A percentile compares a stretch with the other conserved stretches of the same genome.
These are phyloP conservation scores for Aspergillus arachidicola DNA, from an alignment of 2,329 filamentous ascomycete species.

Conservation along the genomic window DNA sequence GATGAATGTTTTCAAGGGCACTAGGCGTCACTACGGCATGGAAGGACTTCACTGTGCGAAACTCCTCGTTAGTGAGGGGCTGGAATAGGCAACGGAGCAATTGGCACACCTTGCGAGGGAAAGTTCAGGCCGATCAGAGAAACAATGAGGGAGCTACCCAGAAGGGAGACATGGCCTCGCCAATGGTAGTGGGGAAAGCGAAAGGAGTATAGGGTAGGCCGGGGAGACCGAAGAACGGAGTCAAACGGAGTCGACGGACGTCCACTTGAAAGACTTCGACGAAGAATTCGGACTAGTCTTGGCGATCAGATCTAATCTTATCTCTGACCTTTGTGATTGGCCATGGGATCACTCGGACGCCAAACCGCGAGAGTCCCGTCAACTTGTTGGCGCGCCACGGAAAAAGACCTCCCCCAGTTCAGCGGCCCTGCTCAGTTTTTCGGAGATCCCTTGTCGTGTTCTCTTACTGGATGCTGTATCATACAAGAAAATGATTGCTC, in stretches of 20 bases:
- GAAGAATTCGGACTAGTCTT: conserved; percentile 26
- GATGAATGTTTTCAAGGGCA: conserved; percentile 5
- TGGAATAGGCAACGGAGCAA: background rate
- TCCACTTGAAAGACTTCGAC: background rate
- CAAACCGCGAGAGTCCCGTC: background rate
- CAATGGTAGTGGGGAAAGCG: conserved; percentile 14
- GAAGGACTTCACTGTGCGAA: conserved; percentile 9
- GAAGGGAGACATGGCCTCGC: conserved; percentile 10
- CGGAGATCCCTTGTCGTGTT: conserved; percentile 3
- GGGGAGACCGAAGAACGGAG: background rate
- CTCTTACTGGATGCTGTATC: background rate
- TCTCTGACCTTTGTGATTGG: conserved; percentile 35
- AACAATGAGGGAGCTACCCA: background rate
- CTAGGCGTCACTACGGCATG: conserved; percentile 13
- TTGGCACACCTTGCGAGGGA: background rate
- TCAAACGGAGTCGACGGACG: conserved; percentile 1
- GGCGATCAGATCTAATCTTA: conserved; percentile 46
- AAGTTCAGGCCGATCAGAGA: background rate
- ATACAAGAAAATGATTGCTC: conserved; percentile 24
- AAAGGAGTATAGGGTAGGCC: conserved; percentile 1
- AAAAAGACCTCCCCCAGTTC: conserved; percentile 4
- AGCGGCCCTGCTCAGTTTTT: conserved; percentile 5
- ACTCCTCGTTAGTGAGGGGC: conserved; percentile 1
- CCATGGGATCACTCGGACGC: background rate
- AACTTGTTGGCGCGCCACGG: conserved; percentile 9